A percentile compares a stretch with the other conserved stretches of the same genome.
Conservation (phyloP, 2,329 filamentous ascomycete genomes). For the Fusarium nurragi region DNA sequence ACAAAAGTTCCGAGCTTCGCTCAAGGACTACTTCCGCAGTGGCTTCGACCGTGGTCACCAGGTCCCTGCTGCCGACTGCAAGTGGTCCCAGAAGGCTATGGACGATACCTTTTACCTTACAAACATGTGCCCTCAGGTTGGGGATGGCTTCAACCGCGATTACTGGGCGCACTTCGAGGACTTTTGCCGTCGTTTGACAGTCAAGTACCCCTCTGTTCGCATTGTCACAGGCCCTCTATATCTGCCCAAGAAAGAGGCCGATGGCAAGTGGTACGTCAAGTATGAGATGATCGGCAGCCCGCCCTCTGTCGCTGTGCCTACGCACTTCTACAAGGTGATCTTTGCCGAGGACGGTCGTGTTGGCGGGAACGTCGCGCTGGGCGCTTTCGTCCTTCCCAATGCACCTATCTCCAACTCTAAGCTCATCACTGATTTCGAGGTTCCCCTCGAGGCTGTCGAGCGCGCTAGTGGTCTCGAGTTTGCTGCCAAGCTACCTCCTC, state of each 20-base stretch:
- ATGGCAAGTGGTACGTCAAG: constrained; percentile 91
- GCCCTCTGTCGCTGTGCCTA: constrained; percentile 94
- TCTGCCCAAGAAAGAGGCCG: constrained; percentile 81
- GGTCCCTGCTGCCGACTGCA: constrained; percentile 94
- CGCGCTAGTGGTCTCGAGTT: constrained; percentile 93
- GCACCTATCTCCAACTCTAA: constrained; percentile 87
- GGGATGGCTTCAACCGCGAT: constrained; percentile 97
- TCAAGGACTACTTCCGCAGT: constrained; percentile 93
- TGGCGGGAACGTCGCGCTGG: constrained; percentile 82
- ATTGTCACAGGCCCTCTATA: constrained; percentile 95
- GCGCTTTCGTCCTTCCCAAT: constrained; percentile 95
- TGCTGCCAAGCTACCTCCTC: constrained; percentile 77
- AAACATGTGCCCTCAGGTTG: constrained; percentile 99
- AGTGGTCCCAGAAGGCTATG: constrained; percentile 95
- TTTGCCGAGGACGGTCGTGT: constrained; percentile 84
- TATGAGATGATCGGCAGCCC: constrained; percentile 97
- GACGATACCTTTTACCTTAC: constrained; percentile 91
- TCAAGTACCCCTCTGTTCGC: constrained; percentile 83
- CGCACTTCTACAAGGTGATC: constrained; percentile 99
- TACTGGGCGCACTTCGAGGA: constrained; percentile 99
- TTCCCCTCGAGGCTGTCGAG: constrained; percentile 91
- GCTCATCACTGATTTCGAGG: constrained; percentile 90
- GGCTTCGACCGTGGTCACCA: constrained; percentile 98
- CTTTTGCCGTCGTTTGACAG: constrained; percentile 87
- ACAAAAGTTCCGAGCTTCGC: constrained; percentile 84